Conservation (phyloP, 306 rosid species). For the Vicia faba region DNA sequence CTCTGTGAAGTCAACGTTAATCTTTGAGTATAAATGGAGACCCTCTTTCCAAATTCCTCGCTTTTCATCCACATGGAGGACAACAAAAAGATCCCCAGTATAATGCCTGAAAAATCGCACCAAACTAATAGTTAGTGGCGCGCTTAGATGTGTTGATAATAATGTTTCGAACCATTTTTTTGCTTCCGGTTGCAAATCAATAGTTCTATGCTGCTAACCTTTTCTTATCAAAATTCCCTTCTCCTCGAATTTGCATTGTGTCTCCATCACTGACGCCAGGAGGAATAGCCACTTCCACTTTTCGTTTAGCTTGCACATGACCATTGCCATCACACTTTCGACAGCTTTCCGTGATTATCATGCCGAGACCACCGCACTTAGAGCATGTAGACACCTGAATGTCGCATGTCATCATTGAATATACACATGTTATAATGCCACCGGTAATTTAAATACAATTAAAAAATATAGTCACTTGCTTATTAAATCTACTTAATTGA, state of each 20-base stretch:
- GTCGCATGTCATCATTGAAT: constrained; percentile 14
- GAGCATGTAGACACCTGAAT: constrained; percentile 87
- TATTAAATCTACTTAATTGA: constrained; percentile 14
- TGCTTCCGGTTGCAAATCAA: constrained; percentile 30
- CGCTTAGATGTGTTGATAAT: constrained; percentile 8
- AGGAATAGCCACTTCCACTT: constrained; percentile 62
- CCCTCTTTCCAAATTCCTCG: constrained; percentile 85
- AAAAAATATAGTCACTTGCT: not conserved
- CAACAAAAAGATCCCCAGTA: constrained; percentile 78
- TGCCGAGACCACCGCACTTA: constrained; percentile 80
- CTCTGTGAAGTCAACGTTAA: constrained; percentile 73
- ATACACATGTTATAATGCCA: constrained; percentile 11
- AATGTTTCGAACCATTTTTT: constrained; percentile 22
- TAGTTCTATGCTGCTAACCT: constrained; percentile 49
- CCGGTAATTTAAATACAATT: constrained; percentile 3
- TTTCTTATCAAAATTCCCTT: constrained; percentile 71
- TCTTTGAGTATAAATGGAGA: constrained; percentile 72
- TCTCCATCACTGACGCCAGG: constrained; percentile 82
- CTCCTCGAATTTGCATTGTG: constrained; percentile 75
- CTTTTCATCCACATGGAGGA: constrained; percentile 68
- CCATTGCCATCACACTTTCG: constrained; percentile 74
- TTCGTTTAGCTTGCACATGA: constrained; percentile 57
- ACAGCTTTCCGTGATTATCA: constrained; percentile 67
- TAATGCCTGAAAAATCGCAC: constrained; percentile 53
- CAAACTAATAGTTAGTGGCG: constrained; percentile 29